These are phyloP conservation scores for Tricholoma saponaceum DNA, from an alignment of 768 basidiomycete genomes.

Conservation along the genomic window DNA sequence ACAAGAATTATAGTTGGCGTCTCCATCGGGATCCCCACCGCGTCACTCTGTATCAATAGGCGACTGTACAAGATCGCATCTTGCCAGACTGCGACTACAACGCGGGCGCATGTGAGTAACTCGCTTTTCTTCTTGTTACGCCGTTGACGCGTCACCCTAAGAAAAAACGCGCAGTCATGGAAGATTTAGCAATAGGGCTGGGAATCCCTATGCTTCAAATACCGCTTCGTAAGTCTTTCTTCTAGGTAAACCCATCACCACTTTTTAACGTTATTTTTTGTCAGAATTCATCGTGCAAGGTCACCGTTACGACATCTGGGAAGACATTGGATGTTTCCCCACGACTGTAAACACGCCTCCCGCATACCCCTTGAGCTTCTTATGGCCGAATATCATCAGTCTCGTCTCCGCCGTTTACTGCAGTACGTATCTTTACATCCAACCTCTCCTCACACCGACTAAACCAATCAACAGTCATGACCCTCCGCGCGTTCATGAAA, in stretches of 20 bases:
- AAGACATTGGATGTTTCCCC: slow-evolving; percentile 55
- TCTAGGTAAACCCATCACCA: neutral
- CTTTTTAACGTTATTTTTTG: slow-evolving; percentile 5
- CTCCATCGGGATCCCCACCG: slow-evolving; percentile 45
- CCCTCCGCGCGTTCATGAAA: slow-evolving; percentile 37
- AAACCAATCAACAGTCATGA: slow-evolving; percentile 20
- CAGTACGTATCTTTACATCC: slow-evolving; percentile 14
- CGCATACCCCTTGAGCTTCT: slow-evolving; percentile 38
- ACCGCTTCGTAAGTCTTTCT: slow-evolving; percentile 37
- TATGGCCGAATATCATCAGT: slow-evolving; percentile 36
- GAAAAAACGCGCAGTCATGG: slow-evolving; percentile 42
- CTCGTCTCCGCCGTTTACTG: slow-evolving; percentile 35
- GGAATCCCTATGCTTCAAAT: slow-evolving; percentile 47
- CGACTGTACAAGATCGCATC: slow-evolving; percentile 56
- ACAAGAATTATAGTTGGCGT: slow-evolving; percentile 39
- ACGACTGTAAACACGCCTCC: slow-evolving; percentile 43
- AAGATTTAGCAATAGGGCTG: slow-evolving; percentile 47
- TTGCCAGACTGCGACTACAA: slow-evolving; percentile 43
- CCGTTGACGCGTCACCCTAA: slow-evolving; percentile 4
- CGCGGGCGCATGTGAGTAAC: slow-evolving; percentile 34
- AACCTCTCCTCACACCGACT: neutral
- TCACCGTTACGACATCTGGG: slow-evolving; percentile 57
- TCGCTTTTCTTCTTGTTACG: neutral
- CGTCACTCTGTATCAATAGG: slow-evolving; percentile 54
- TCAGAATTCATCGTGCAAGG: slow-evolving; percentile 49